phyloP scores from a whole-genome alignment of 345 rosid genomes.

The sweet orange (Citrus sinensis) region DVS_A1.0 CM039169.1:23210501-23211000 shows the following conservation, averaged over 20 bases:
- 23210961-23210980: conserved; percentile 10
- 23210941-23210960: conserved; percentile 1
- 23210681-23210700: conserved; percentile 20
- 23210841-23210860: conserved; percentile 1
- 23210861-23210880: not conserved
- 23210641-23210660: conserved; percentile 15
- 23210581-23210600: conserved; percentile 5
- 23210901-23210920: not conserved
- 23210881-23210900: not conserved
- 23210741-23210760: conserved; percentile 26
- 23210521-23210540: not conserved
- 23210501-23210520: not conserved
- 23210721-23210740: conserved; percentile 4
- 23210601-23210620: conserved; percentile 3
- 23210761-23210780: conserved; percentile 25
- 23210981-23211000: not conserved
- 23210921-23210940: conserved; percentile 4
- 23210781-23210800: conserved; percentile 36
- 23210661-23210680: not conserved
- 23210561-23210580: not conserved
- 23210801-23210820: conserved; percentile 39
- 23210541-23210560: conserved; percentile 15
- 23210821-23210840: conserved; percentile 36
- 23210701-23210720: not conserved
- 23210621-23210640: conserved; percentile 1